Evolutionary conservation across 371 early-diverging fungal genomes (phyloP), one percentile per base, ranked within the genome.

Genomic region (Globomyces sp.): DNA sequence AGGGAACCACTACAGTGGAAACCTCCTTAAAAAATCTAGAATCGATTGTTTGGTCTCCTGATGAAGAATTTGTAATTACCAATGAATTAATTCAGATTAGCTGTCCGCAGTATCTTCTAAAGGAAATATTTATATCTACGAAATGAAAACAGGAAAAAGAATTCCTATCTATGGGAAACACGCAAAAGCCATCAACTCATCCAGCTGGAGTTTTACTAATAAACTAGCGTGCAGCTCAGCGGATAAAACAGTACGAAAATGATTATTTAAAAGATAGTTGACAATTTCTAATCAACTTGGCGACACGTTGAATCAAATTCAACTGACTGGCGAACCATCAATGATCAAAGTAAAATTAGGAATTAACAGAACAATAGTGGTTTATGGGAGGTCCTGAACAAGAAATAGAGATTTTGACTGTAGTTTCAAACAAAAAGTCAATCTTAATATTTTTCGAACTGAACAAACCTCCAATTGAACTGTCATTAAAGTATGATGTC

Each of bases 401-500:
- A 42, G 9, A 68, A n/a, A 8, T 57, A 2, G 60, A 24, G 24
- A 24, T 24, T 24, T 24, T 80, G n/a, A 67, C 72, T 8, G 75
- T 75, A 34, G 71, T 74, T 10, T 57, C 78, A 36, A 45, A 63
- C 34, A 58, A 65, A 37, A 74, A 74, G 59, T 72, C 69, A 6
- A 46, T 80, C 11, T 74, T 71, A 48, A 60, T 77, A 40, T 68
- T 72, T 62, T 24, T 24, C 24, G 64, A 68, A 24, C 48, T 69
- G 51, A 57, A 64, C 45, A 58, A 57, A 10, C 11, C 68, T 10
- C 77, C 81, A 9, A 68, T 80, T 41, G 81, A 80, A 62, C 77
- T 80, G n/a, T 75, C 74, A 6, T 79, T 80, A 5, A 70, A 69
- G 43, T 81, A 81, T 52, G 82, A 80, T 4, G 55, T 48, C 49